phyloP scores from a whole-genome alignment of 129 eudicot genomes.

The Deinandra increscens region DNA sequence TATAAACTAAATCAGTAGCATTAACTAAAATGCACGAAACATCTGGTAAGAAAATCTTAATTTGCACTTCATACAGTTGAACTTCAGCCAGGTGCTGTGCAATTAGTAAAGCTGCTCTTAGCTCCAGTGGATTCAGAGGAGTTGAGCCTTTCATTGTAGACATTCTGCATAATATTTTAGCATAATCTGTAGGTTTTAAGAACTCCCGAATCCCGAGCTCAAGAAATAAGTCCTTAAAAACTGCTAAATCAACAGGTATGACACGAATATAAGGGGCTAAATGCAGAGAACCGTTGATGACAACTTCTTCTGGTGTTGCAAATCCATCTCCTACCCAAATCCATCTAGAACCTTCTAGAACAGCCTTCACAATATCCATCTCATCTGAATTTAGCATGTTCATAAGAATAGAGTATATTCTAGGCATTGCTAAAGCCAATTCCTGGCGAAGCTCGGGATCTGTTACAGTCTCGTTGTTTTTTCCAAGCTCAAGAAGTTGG shows the following conservation, averaged over 20 bases:
- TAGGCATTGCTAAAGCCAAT: constrained; percentile 88
- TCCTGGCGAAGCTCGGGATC: constrained; percentile 89
- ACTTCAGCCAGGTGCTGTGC: constrained; percentile 94
- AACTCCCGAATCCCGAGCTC: constrained; percentile 82
- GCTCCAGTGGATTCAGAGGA: constrained; percentile 72
- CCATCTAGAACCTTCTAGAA: constrained; percentile 96
- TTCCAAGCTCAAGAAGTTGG: constrained; percentile 97
- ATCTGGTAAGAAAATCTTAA: constrained; percentile 80
- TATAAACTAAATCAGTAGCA: constrained; percentile 84
- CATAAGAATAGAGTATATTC: constrained; percentile 70
- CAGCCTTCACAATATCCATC: constrained; percentile 93
- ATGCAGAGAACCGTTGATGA: constrained; percentile 90
- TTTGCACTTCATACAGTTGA: constrained; percentile 53
- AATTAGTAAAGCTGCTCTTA: constrained; percentile 75
- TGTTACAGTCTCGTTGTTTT: constrained; percentile 77
- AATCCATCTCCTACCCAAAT: constrained; percentile 99
- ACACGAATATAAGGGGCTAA: constrained; percentile 95
- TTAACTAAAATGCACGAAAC: constrained; percentile 60
- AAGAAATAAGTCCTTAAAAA: constrained; percentile 74
- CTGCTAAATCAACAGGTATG: constrained; percentile 93
- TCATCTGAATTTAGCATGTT: constrained; percentile 74
- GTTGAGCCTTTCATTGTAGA: constrained; percentile 58
- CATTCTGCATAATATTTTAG: constrained; percentile 75
- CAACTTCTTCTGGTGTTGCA: constrained; percentile 94
- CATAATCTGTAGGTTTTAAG: constrained; percentile 73